phyloP scores from a whole-genome alignment of 495 filamentous ascomycete genomes.

The Articulospora tetracladia region DNA sequence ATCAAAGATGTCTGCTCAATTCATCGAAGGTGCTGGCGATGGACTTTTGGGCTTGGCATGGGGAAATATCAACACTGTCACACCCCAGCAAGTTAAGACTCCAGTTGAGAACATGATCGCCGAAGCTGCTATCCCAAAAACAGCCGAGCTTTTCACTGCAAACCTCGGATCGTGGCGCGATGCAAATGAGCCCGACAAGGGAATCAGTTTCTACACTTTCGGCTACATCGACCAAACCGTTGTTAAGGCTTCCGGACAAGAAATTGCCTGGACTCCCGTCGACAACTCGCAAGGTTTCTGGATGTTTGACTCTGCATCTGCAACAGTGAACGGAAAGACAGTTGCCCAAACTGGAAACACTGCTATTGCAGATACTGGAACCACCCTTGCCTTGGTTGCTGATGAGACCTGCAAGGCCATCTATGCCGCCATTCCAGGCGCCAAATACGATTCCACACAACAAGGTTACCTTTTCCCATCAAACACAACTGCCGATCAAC shows the following conservation, averaged over 20 bases:
- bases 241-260: conserved; percentile 48
- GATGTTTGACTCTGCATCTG: conserved; percentile 60
- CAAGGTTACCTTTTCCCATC: conserved; percentile 70
- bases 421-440: conserved; percentile 67
- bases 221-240: conserved; percentile 69
- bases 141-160: conserved; percentile 66
- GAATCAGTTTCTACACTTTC: conserved; percentile 73
- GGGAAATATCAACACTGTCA: conserved; percentile 66
- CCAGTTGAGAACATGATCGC: conserved; percentile 75
- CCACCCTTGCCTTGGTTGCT: conserved; percentile 66
- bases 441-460: conserved; percentile 55
- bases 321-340: conserved; percentile 56
- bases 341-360: conserved; percentile 57
- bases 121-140: conserved; percentile 59
- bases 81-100: conserved; percentile 57
- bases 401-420: conserved; percentile 63
- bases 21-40: conserved; percentile 57
- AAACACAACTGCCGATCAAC: conserved; percentile 45
- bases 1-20: conserved; percentile 57
- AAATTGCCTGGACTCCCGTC: conserved; percentile 60
- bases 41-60: conserved; percentile 74
- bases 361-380: conserved; percentile 80
- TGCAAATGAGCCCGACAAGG: conserved; percentile 46
- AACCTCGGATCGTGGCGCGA: conserved; percentile 65
- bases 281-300: conserved; percentile 73